A percentile compares a stretch with the other conserved stretches of the same genome.
phyloP scores from a whole-genome alignment of 192 early-diverging fungal genomes.

The Diversispora eburnea region DNA sequence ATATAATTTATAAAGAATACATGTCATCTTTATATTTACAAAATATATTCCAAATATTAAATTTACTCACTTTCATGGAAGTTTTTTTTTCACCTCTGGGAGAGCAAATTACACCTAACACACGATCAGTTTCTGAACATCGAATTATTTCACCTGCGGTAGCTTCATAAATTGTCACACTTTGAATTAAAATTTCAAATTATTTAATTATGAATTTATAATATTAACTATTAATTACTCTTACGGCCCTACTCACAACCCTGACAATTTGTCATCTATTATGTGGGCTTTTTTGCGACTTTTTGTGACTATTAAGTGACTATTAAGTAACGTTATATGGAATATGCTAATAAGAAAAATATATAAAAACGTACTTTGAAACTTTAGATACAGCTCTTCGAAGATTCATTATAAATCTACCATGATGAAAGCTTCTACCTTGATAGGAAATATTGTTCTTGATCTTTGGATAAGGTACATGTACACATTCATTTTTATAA shows the following conservation, averaged over 20 bases:
- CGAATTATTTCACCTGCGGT: conserved; percentile 67
- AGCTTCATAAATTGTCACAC: conserved; percentile 74
- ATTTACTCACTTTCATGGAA: conserved; percentile 13
- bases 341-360: too few species aligned
- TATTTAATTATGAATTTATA: background rate
- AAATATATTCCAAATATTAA: too few species aligned
- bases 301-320: too few species aligned
- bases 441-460: conserved; percentile 43
- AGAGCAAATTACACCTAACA: conserved; percentile 55
- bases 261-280: background rate
- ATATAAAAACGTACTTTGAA: conserved; percentile 46
- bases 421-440: conserved; percentile 91
- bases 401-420: conserved; percentile 85
- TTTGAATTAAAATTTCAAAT: conserved; percentile 27
- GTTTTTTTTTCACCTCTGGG: conserved; percentile 29
- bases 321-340: too few species aligned
- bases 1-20: too few species aligned
- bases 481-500: conserved; percentile 55
- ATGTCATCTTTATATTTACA: too few species aligned
- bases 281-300: background rate
- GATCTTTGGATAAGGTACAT: conserved; percentile 65
- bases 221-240: too few species aligned
- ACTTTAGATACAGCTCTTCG: conserved; percentile 58
- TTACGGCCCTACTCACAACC: too few species aligned
- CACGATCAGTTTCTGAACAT: conserved; percentile 43